Evolutionary conservation across 2,329 filamentous ascomycete genomes (phyloP).

Genomic region (Mycocentrospora acerina): DNA sequence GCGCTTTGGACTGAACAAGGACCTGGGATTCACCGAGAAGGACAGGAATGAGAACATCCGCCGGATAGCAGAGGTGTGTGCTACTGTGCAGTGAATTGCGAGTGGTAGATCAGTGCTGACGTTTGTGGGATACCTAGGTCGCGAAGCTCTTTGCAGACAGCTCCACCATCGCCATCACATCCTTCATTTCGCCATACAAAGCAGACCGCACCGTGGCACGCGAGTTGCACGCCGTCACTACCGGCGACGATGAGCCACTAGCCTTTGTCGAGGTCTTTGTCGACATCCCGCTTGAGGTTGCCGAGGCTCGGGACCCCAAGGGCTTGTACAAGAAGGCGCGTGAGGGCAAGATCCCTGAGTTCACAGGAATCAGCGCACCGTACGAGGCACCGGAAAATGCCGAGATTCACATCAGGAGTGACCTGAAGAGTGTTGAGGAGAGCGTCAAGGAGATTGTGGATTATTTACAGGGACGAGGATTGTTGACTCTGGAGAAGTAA

Average conservation of each 20-base stretch:
- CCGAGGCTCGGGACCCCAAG: constrained; percentile 95
- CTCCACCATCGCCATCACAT: constrained; percentile 83
- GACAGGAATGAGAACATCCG: constrained; percentile 98
- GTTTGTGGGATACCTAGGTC: constrained; percentile 54
- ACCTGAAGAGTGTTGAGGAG: constrained; percentile 82
- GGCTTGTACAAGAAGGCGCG: constrained; percentile 97
- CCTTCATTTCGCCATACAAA: constrained; percentile 94
- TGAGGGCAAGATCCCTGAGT: constrained; percentile 92
- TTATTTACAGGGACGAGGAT: constrained; percentile 72
- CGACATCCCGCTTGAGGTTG: constrained; percentile 86
- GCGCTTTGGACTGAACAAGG: constrained; percentile 96
- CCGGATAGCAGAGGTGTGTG: constrained; percentile 75
- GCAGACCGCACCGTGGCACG: constrained; percentile 83
- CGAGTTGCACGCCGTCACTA: constrained; percentile 68
- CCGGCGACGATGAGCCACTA: constrained; percentile 61
- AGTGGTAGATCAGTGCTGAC: background rate
- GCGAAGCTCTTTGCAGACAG: constrained; percentile 95
- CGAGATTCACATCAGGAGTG: constrained; percentile 84
- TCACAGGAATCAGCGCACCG: constrained; percentile 91
- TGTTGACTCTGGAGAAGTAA: constrained; percentile 47
- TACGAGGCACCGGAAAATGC: constrained; percentile 87
- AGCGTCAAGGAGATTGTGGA: constrained; percentile 81
- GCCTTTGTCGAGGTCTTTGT: constrained; percentile 94
- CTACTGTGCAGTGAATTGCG: background rate
- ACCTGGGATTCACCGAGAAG: constrained; percentile 89